These are phyloP conservation scores for Phragmites australis DNA, from an alignment of 176 grass and related monocot species.

Conservation along the genomic window DNA sequence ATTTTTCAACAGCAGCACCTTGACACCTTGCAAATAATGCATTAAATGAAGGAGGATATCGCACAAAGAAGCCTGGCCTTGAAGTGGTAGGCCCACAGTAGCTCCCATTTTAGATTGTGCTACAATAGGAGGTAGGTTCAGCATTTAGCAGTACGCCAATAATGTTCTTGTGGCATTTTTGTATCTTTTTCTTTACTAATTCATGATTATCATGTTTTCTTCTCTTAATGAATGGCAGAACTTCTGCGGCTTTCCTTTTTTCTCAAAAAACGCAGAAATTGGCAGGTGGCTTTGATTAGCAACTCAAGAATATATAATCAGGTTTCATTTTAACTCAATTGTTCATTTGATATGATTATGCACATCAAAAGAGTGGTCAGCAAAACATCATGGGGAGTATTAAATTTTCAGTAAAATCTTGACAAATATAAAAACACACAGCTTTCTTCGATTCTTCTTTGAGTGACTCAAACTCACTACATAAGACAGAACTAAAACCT, in stretches of 20 bases:
- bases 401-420: background rate
- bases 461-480: background rate
- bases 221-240: background rate
- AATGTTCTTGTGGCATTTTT: background rate
- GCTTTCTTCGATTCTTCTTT: background rate
- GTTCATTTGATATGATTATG: too few relatives aligned
- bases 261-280: background rate
- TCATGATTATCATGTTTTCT: background rate
- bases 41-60: too few relatives aligned
- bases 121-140: too few relatives aligned
- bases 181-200: too few relatives aligned
- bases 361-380: too few relatives aligned
- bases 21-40: too few relatives aligned
- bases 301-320: background rate
- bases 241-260: background rate
- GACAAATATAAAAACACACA: background rate
- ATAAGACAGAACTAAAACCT: constrained; percentile 3
- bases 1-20: too few relatives aligned
- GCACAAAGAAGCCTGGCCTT: too few relatives aligned
- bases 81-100: too few relatives aligned
- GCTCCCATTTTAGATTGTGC: too few relatives aligned
- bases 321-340: background rate
- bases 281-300: background rate
- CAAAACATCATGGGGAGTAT: background rate
- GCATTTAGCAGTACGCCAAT: background rate